These are phyloP conservation scores for Sungouiozyma ichnusensis DNA, from an alignment of 805 yeast species.

Conservation along the genomic window DNA sequence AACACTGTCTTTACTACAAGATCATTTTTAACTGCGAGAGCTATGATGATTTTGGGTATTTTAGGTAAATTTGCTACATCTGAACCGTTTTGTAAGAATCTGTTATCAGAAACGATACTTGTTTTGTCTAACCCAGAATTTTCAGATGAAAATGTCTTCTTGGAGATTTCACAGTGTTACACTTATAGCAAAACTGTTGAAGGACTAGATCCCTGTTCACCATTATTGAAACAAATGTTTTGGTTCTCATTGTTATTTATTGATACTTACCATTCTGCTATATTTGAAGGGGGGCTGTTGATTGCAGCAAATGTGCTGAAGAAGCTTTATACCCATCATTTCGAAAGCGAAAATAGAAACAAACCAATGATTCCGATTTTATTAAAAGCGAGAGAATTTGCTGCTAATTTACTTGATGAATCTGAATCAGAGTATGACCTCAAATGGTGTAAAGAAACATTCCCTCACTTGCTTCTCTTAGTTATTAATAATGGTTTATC, in stretches of 20 bases:
- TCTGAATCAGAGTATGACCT: conserved; percentile 36
- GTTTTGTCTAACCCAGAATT: conserved; percentile 29
- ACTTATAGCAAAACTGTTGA: conserved; percentile 32
- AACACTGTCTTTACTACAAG: conserved; percentile 48
- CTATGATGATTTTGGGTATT: conserved; percentile 59
- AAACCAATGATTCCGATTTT: background rate
- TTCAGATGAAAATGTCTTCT: conserved; percentile 23
- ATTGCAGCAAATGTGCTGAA: conserved; percentile 30
- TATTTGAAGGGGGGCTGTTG: conserved; percentile 33
- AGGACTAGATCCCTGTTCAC: conserved; percentile 29
- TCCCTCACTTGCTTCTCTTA: conserved; percentile 41
- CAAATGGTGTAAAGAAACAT: conserved; percentile 34
- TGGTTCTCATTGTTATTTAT: conserved; percentile 31
- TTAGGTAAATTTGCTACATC: conserved; percentile 53
- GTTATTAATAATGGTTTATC: conserved; percentile 47
- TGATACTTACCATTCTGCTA: conserved; percentile 27
- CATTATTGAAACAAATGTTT: conserved; percentile 25
- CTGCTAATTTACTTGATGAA: conserved; percentile 29
- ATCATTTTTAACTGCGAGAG: conserved; percentile 56
- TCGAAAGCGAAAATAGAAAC: conserved; percentile 12
- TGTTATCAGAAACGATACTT: conserved; percentile 25
- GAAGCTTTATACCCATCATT: conserved; percentile 25
- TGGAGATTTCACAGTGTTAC: conserved; percentile 30
- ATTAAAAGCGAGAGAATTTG: conserved; percentile 31
- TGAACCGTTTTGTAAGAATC: conserved; percentile 36